Conservation (phyloP, 495 filamentous ascomycete genomes). For the Podospora conica region DNA sequence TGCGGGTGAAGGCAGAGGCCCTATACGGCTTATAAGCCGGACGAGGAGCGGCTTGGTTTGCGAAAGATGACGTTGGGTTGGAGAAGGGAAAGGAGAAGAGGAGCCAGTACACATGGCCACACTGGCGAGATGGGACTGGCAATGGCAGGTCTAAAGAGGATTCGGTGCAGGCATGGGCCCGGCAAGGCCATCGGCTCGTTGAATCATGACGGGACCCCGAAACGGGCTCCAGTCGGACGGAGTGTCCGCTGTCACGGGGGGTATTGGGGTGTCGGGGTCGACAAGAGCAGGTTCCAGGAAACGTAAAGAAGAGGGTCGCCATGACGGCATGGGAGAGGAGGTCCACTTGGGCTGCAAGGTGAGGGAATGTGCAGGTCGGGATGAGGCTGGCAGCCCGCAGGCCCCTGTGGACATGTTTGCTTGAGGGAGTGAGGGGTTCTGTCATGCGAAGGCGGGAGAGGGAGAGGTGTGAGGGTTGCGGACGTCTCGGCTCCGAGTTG, state of each 20-base stretch:
- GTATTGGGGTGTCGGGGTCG: neutral
- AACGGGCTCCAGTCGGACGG: neutral
- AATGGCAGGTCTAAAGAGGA: neutral
- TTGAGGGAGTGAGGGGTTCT: neutral
- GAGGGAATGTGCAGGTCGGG: conserved; percentile 8
- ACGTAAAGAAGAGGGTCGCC: neutral
- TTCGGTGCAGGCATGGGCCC: conserved; percentile 7
- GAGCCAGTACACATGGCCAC: neutral
- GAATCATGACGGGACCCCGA: conserved; percentile 6
- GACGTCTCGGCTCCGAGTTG: conserved; percentile 5
- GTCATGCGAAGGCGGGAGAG: neutral
- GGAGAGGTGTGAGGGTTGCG: too few relatives aligned
- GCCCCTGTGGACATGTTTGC: neutral
- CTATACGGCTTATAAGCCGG: conserved; percentile 20
- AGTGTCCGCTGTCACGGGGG: neutral
- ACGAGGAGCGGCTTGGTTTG: conserved; percentile 16
- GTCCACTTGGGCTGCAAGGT: conserved; percentile 4
- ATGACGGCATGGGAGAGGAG: neutral
- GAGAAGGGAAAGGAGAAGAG: neutral
- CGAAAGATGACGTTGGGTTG: conserved; percentile 36
- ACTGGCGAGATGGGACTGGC: conserved; percentile 15
- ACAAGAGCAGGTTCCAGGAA: neutral
- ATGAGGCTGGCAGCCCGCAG: conserved; percentile 6
- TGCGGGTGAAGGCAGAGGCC: conserved; percentile 15
- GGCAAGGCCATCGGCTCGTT: neutral